A percentile compares a stretch with the other conserved stretches of the same genome.
These are phyloP conservation scores for Xylaria sp. DNA, from an alignment of 2,329 filamentous ascomycete species.

Conservation along the genomic window DNA sequence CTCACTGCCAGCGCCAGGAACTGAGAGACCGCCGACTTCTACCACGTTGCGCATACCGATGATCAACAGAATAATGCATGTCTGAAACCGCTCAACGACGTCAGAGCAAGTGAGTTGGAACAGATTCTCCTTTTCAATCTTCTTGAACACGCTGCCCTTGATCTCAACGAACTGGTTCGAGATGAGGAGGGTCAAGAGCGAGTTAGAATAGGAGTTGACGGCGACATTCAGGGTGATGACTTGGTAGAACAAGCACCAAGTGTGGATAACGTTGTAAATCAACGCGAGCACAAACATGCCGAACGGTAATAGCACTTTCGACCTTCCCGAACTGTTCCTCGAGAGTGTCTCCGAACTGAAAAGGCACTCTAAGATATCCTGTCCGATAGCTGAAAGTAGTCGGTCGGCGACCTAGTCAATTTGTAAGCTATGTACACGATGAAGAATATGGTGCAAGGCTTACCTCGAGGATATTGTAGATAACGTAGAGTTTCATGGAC, in stretches of 20 bases:
- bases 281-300: conserved; percentile 88
- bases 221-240: conserved; percentile 97
- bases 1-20: conserved; percentile 50
- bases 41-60: conserved; percentile 95
- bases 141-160: conserved; percentile 97
- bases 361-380: conserved; percentile 92
- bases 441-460: conserved; percentile 10
- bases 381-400: conserved; percentile 82
- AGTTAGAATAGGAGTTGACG: conserved; percentile 97
- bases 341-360: conserved; percentile 92
- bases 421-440: neutral
- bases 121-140: conserved; percentile 94
- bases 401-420: conserved; percentile 65
- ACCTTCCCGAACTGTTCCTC: conserved; percentile 78
- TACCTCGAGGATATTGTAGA: conserved; percentile 93
- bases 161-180: conserved; percentile 99
- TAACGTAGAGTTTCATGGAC: conserved; percentile 96
- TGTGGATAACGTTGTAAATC: conserved; percentile 81
- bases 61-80: conserved; percentile 96
- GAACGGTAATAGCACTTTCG: conserved; percentile 81
- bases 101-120: conserved; percentile 97
- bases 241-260: conserved; percentile 88
- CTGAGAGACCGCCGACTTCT: conserved; percentile 80
- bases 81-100: conserved; percentile 92
- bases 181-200: conserved; percentile 81